phyloP scores from a whole-genome alignment of 192 early-diverging fungal genomes.

The Coemansia sp. region DNA sequence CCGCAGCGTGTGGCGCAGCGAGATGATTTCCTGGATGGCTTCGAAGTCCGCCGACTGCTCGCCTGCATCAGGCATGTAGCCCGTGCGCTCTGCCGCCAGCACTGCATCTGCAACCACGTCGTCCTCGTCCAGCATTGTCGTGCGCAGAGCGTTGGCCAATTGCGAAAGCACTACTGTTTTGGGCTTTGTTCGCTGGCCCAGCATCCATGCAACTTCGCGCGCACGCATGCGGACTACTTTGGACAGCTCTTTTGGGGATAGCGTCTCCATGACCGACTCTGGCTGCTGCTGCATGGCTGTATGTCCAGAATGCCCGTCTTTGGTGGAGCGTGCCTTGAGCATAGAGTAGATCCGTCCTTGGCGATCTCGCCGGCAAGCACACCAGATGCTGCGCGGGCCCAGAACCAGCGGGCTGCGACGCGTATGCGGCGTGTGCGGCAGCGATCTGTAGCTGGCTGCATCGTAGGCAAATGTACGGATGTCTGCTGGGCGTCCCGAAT shows the following conservation, averaged over 20 bases:
- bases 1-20: constrained; percentile 29
- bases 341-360: constrained; percentile 25
- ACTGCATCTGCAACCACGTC: constrained; percentile 31
- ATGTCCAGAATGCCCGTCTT: not conserved
- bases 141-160: constrained; percentile 35
- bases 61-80: constrained; percentile 12
- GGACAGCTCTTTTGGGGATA: constrained; percentile 24
- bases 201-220: constrained; percentile 43
- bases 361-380: constrained; percentile 32
- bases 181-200: constrained; percentile 28
- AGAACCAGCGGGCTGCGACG: constrained; percentile 11
- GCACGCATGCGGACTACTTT: constrained; percentile 30
- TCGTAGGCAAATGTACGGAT: constrained; percentile 16
- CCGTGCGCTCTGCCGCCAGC: constrained; percentile 10
- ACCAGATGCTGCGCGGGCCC: constrained; percentile 27
- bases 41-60: constrained; percentile 41
- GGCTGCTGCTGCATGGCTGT: constrained; percentile 1
- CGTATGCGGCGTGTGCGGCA: constrained; percentile 29
- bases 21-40: constrained; percentile 35
- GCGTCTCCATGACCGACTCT: constrained; percentile 8
- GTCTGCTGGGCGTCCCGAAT: constrained; percentile 3
- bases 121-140: constrained; percentile 40
- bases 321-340: constrained; percentile 24
- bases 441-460: constrained; percentile 23
- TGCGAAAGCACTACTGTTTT: constrained; percentile 12